These are phyloP conservation scores for Colletotrichum lini DNA, from an alignment of 2,329 filamentous ascomycete genomes.

Conservation along the genomic window DNA sequence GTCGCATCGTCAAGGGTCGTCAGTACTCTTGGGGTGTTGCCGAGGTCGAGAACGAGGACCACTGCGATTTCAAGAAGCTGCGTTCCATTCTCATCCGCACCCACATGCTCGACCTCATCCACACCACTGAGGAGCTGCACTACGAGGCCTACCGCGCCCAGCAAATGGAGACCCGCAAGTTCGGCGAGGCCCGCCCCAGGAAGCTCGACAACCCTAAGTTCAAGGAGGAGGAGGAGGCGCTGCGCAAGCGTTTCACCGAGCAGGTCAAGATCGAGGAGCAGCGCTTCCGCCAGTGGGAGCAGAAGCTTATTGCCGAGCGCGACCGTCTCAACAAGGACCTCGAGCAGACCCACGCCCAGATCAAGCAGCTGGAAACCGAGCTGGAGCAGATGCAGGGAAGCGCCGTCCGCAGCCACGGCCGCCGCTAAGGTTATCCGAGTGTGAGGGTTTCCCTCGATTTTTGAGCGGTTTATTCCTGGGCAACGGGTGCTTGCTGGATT, in stretches of 20 bases:
- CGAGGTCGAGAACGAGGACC: slow-evolving; percentile 99
- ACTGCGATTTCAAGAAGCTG: slow-evolving; percentile 99
- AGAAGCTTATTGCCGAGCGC: slow-evolving; percentile 99
- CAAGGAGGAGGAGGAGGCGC: slow-evolving; percentile 99
- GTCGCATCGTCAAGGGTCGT: slow-evolving; percentile 97
- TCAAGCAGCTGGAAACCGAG: slow-evolving; percentile 92
- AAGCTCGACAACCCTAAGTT: slow-evolving; percentile 99
- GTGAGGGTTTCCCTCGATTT: slow-evolving; percentile 24
- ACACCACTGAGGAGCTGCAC: slow-evolving; percentile 99
- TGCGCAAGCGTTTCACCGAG: slow-evolving; percentile 99
- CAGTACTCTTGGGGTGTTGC: slow-evolving; percentile 99
- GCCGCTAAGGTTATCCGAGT: slow-evolving; percentile 73
- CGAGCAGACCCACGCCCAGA: slow-evolving; percentile 95
- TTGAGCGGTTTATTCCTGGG: slow-evolving; percentile 44
- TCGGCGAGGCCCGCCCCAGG: slow-evolving; percentile 95
- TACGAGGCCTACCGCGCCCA: slow-evolving; percentile 99
- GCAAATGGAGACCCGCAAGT: slow-evolving; percentile 99
- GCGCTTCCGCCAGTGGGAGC: slow-evolving; percentile 99
- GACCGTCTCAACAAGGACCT: slow-evolving; percentile 99
- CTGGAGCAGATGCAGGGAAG: slow-evolving; percentile 94
- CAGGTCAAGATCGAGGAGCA: slow-evolving; percentile 99
- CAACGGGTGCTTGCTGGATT: slow-evolving; percentile 44
- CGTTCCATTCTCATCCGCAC: slow-evolving; percentile 98
- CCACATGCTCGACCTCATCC: slow-evolving; percentile 99
- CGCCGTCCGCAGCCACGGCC: slow-evolving; percentile 90